phyloP scores from a whole-genome alignment of 2,329 filamentous ascomycete species.

The Chrysoporthe deuterocubensis region DNA sequence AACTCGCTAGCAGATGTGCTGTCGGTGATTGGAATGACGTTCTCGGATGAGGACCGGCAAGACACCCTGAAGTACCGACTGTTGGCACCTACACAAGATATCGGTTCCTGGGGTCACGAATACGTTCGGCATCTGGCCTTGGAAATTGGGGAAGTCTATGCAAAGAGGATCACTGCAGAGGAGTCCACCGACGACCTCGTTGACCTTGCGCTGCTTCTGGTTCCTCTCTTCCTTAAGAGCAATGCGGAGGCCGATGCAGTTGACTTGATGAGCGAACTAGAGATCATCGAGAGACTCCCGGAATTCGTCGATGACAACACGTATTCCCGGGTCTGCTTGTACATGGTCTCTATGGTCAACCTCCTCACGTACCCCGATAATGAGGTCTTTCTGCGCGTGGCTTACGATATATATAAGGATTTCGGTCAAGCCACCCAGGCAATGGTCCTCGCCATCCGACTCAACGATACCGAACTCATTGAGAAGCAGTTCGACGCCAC shows the following conservation, averaged over 20 bases:
- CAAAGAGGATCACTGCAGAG: conserved; percentile 83
- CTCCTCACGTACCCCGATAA: conserved; percentile 97
- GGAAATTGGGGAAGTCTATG: conserved; percentile 94
- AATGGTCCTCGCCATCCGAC: conserved; percentile 88
- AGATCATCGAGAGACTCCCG: conserved; percentile 92
- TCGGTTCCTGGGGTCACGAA: conserved; percentile 97
- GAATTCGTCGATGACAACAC: conserved; percentile 93
- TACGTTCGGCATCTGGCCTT: conserved; percentile 94
- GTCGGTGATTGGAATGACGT: conserved; percentile 98
- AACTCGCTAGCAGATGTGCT: conserved; percentile 90
- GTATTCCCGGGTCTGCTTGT: conserved; percentile 89
- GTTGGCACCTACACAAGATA: conserved; percentile 86
- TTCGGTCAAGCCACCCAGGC: conserved; percentile 94
- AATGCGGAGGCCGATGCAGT: conserved; percentile 98
- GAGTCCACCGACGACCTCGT: conserved; percentile 83
- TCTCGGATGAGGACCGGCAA: conserved; percentile 92
- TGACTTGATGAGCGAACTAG: conserved; percentile 93
- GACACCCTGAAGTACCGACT: conserved; percentile 97
- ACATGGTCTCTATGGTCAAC: conserved; percentile 99
- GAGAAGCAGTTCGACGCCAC: conserved; percentile 79
- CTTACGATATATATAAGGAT: conserved; percentile 89
- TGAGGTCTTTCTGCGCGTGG: conserved; percentile 89
- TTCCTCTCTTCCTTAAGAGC: conserved; percentile 94
- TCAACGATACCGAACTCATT: conserved; percentile 87
- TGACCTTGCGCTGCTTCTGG: conserved; percentile 80